phyloP scores from a whole-genome alignment of 2,329 filamentous ascomycete genomes.

The Akanthomyces uredinophilus region DNA sequence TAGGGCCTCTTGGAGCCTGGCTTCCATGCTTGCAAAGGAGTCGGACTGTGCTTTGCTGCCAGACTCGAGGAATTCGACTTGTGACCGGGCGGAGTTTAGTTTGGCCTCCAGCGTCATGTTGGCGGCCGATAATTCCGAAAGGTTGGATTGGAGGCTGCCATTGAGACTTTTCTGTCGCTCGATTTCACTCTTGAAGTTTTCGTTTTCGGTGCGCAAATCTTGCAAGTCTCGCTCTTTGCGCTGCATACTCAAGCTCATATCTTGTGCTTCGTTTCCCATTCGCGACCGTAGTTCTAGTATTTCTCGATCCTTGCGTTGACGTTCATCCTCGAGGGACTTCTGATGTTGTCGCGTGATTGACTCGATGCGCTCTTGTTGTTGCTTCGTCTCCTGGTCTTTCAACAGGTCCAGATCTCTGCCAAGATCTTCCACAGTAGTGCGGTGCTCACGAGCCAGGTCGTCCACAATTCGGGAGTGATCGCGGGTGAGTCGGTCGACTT shows the following conservation, averaged over 20 bases:
- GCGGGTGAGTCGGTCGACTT: slow-evolving; percentile 49
- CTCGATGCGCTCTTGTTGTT: slow-evolving; percentile 64
- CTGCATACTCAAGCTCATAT: slow-evolving; percentile 42
- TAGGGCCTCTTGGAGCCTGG: slow-evolving; percentile 72
- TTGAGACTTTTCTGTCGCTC: slow-evolving; percentile 62
- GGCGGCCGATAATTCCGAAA: slow-evolving; percentile 55
- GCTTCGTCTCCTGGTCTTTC: slow-evolving; percentile 44
- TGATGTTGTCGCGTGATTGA: slow-evolving; percentile 59
- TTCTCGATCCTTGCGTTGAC: slow-evolving; percentile 53
- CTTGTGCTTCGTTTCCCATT: slow-evolving; percentile 47
- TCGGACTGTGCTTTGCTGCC: slow-evolving; percentile 85
- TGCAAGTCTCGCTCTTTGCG: slow-evolving; percentile 52
- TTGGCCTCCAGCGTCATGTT: slow-evolving; percentile 67
- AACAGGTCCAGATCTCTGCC: slow-evolving; percentile 41
- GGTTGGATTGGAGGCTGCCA: slow-evolving; percentile 42
- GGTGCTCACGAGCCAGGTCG: slow-evolving; percentile 32
- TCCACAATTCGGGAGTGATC: slow-evolving; percentile 31
- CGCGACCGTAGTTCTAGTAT: slow-evolving; percentile 57
- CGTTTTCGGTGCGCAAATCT: slow-evolving; percentile 39
- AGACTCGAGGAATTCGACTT: slow-evolving; percentile 85
- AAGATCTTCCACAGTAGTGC: slow-evolving; percentile 29
- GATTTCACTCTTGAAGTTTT: slow-evolving; percentile 45
- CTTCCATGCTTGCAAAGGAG: slow-evolving; percentile 76
- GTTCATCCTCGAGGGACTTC: slow-evolving; percentile 61
- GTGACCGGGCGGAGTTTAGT: slow-evolving; percentile 69